Evolutionary conservation across 75 land plant genomes (phyloP).

Genomic region (Ceratopteris richardii): DNA sequence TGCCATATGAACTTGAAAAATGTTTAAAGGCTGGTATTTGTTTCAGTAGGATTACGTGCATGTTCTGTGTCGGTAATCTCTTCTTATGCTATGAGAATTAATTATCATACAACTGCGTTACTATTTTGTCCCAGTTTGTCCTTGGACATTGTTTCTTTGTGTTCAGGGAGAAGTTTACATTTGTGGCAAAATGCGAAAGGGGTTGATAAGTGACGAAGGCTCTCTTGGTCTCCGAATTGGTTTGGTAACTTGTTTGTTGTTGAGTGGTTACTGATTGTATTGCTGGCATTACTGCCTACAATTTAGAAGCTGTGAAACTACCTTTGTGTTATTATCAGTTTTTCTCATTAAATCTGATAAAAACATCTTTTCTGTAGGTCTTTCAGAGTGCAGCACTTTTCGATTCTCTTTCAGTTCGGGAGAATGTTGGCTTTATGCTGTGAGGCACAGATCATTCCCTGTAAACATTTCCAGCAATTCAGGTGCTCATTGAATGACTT

Average conservation of each 20-base stretch:
- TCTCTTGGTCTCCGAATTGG: constrained; percentile 91
- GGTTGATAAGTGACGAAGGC: constrained; percentile 82
- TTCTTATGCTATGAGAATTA: too few species aligned
- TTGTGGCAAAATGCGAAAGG: constrained; percentile 68
- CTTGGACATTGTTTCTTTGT: constrained; percentile 5
- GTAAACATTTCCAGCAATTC: too few species aligned
- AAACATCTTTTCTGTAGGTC: constrained; percentile 35
- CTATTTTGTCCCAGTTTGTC: too few species aligned
- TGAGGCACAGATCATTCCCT: constrained; percentile 29
- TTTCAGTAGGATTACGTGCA: too few species aligned
- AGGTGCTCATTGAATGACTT: not conserved
- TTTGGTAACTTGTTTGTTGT: constrained; percentile 46
- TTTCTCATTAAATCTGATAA: not conserved
- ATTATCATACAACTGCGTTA: too few species aligned
- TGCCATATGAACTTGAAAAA: too few species aligned
- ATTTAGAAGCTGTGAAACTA: too few species aligned
- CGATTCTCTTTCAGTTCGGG: constrained; percentile 92
- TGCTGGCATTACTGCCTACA: too few species aligned
- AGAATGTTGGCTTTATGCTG: constrained; percentile 99
- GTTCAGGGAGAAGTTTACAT: constrained; percentile 80
- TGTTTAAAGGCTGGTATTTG: too few species aligned
- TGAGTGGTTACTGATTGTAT: too few species aligned
- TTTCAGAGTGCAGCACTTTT: constrained; percentile 99
- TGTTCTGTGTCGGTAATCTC: too few species aligned
- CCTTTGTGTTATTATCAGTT: not conserved